Evolutionary conservation across 208 protist genomes (phyloP).

Genomic region (Trypanosoma rangeli): DNA sequence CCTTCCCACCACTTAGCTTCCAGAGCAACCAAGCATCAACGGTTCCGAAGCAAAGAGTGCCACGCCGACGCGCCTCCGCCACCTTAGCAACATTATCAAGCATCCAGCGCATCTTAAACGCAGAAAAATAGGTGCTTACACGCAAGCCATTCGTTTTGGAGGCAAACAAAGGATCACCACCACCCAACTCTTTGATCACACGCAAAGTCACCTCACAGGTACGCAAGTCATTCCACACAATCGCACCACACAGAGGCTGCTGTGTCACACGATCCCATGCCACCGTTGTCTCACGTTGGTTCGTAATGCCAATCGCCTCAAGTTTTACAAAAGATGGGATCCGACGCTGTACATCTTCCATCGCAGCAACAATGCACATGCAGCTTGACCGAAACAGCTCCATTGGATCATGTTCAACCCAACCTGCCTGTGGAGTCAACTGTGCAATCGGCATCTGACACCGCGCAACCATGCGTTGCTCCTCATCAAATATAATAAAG

Average conservation of each 20-base stretch:
- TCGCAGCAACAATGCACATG: constrained; percentile 72
- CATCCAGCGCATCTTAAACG: constrained; percentile 97
- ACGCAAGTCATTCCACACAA: constrained; percentile 92
- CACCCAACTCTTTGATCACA: constrained; percentile 40
- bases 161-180: constrained; percentile 49
- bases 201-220: constrained; percentile 57
- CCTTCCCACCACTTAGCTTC: constrained; percentile 83
- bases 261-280: constrained; percentile 97
- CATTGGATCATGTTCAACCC: constrained; percentile 96
- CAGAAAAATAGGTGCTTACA: constrained; percentile 96
- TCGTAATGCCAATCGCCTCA: constrained; percentile 96
- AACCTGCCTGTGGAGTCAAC: constrained; percentile 88
- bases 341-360: constrained; percentile 43
- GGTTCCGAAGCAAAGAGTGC: constrained; percentile 93
- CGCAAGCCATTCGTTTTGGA: constrained; percentile 88
- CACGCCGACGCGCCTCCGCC: constrained; percentile 57
- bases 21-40: constrained; percentile 98
- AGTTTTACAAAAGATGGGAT: constrained; percentile 46
- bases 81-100: constrained; percentile 94
- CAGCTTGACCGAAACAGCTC: constrained; percentile 88
- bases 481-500: constrained; percentile 93
- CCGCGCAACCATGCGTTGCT: constrained; percentile 48
- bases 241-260: constrained; percentile 94
- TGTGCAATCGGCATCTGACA: constrained; percentile 86
- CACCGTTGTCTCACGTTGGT: constrained; percentile 98